Base-by-base conservation (phyloP, 305 asterid genomes). In the Fraxinus ornus region DNA sequence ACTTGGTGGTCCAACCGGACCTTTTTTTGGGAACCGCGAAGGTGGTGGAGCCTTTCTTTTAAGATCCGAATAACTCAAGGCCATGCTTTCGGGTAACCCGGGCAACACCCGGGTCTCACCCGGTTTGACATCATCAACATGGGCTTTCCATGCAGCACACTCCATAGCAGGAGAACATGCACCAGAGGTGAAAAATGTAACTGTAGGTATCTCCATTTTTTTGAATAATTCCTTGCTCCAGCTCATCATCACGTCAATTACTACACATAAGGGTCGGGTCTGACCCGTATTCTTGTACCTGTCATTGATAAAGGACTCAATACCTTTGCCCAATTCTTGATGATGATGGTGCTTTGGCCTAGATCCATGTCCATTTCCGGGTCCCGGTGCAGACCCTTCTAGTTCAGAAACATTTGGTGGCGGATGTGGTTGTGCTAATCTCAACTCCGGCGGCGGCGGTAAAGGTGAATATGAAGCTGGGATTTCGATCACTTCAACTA, bases 211-310 rank as follows among this genome's bases (percentile, higher is more conserved):
- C 0, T 76, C 85, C 68, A 84, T 86, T 60, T 79, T 90, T 75
- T 5, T 77, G 73, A 92, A 93, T 2, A 90, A 83, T 44, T 88
- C 90, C 5, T 83, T 86, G 85, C 91, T 82, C 93, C 93, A 89
- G 73, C 91, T 86, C 93, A 92, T 92, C 97, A 93, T 91, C 60
- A 89, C 87, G 76, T 93, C 97, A 76, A 92, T 84, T 57, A 92
- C 90, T 5, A 84, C 95, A 75, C 93, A 92, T 19, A 79, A 57
- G 78, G 93, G 91, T 77, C 88, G 83, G 84, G 70, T 68, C 84
- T 4, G 79, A 33, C 80, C 87, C 75, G 85, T n/a, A 21, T 85
- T 83, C 30, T 36, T 28, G 71, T 80, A 86, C 72, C 90, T 89
- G 2, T 75, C 81, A 0, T 83, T 28, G 49, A 92, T 84, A 49